Evolutionary conservation across 805 yeast genomes (phyloP), one percentile per base, ranked within the genome.

Genomic region (Komagataella phaffii): DNA sequence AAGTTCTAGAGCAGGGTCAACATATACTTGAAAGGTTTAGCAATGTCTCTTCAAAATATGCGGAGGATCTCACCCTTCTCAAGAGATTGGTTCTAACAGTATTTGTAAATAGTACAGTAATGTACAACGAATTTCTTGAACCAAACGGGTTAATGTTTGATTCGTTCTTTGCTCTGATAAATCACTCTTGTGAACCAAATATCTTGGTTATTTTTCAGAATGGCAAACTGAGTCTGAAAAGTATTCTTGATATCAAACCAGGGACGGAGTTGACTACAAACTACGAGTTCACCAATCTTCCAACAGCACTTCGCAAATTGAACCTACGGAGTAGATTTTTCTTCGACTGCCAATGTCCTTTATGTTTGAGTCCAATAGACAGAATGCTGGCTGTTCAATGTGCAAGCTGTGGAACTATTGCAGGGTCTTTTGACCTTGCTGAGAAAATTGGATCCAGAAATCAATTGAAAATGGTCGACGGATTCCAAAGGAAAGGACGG

Each of bases 131-230:
- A 30, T 59, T 53, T 44, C 55, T 55, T 8, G 68, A 64, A 45
- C 51, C 59, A 4, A 58, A 64, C 48, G 76, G 74, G 1, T 49
- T 61, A 6, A 56, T 63, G 57, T 63, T 72, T 55, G 73, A 70
- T 53, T 70, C 70, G 0, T 53, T 58, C 3, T 63, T 70, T 54
- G 57, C 74, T 10, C 53, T 71, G 48, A 64, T 70, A 18, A 72
- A 71, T 50, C 76, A 71, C 57, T 66, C 72, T 6, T 72, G 76
- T 55, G 55, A 58, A 4, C 74, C 75, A 4, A 71, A 70, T 52
- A 56, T 64, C 30, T 50, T 59, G 7, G 48, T 62, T 6, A 51
- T 59, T 17, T 64, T 59, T 59, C 51, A 58, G 23, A 56, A 57
- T 6, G 51, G 56, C 7, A 52, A 51, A 24, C 54, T 60, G 6